phyloP scores from a whole-genome alignment of 2,329 filamentous ascomycete species.

The Neofusicoccum kwambonambiense region DNA sequence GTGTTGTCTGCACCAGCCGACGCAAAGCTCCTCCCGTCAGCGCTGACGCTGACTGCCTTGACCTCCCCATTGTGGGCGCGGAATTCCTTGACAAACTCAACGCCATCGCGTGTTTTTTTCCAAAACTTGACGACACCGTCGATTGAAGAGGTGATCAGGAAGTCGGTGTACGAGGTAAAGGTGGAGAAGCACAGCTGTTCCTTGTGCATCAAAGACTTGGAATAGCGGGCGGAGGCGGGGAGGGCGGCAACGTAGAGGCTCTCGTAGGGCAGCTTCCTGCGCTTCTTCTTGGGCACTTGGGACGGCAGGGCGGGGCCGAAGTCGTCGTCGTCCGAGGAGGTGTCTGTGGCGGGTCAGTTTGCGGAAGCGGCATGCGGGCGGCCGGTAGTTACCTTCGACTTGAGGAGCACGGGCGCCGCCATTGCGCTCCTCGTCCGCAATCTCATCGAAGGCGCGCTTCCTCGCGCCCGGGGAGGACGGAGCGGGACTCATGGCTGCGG shows the following conservation, averaged over 20 bases:
- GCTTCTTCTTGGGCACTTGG: constrained; percentile 80
- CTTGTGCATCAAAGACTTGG: constrained; percentile 97
- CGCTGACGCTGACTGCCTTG: constrained; percentile 77
- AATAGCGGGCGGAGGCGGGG: constrained; percentile 78
- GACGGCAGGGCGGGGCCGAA: constrained; percentile 91
- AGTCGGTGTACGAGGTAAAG: constrained; percentile 88
- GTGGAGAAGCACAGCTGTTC: constrained; percentile 87
- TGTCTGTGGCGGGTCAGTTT: constrained; percentile 39
- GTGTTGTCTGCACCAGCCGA: constrained; percentile 78
- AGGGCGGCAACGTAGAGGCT: constrained; percentile 92
- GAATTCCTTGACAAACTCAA: constrained; percentile 99
- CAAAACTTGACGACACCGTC: constrained; percentile 99
- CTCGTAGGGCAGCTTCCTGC: constrained; percentile 86
- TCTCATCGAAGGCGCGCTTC: constrained; percentile 14
- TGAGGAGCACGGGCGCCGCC: not conserved
- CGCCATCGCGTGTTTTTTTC: constrained; percentile 88
- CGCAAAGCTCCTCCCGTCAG: constrained; percentile 90
- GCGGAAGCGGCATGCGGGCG: not conserved
- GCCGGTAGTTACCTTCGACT: not conserved
- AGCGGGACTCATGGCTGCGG: constrained; percentile 2
- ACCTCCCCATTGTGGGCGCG: constrained; percentile 86
- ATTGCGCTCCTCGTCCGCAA: not conserved
- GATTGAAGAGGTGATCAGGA: constrained; percentile 87
- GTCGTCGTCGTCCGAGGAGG: constrained; percentile 79
- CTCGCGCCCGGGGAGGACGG: not conserved